These are phyloP conservation scores for Venustampulla echinocandica DNA, from an alignment of 495 filamentous ascomycete species.

Conservation along the genomic window DNA sequence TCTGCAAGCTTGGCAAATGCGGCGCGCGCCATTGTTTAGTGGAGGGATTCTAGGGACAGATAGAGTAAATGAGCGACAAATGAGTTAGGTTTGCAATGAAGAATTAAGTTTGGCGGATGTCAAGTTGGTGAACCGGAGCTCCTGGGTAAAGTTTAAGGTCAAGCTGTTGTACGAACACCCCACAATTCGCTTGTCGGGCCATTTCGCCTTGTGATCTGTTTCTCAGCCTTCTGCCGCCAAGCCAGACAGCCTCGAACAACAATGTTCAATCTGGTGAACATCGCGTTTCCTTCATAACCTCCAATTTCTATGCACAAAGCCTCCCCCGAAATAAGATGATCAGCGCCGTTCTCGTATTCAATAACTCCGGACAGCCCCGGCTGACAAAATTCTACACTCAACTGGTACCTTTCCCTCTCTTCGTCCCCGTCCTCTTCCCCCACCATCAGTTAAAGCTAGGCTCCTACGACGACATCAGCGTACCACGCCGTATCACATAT, in stretches of 20 bases:
- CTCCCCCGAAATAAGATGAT: conserved; percentile 56
- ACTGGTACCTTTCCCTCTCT: conserved; percentile 64
- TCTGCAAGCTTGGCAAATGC: conserved; percentile 7
- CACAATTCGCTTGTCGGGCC: conserved; percentile 19
- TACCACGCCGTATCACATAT: too few species aligned
- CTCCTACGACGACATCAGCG: too few species aligned
- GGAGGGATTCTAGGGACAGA: background rate
- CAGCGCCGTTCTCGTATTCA: conserved; percentile 98
- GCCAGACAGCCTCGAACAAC: conserved; percentile 3
- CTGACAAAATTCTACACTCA: conserved; percentile 99
- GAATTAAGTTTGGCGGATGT: background rate
- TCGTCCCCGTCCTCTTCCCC: too few species aligned
- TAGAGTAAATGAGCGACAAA: conserved; percentile 3
- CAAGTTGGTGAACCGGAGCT: background rate
- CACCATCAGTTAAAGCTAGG: too few species aligned
- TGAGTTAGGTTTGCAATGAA: conserved; percentile 1
- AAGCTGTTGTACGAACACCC: too few species aligned
- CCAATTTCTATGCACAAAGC: background rate
- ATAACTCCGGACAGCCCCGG: conserved; percentile 91
- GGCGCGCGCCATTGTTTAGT: conserved; percentile 12
- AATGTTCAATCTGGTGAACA: too few species aligned
- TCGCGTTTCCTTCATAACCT: background rate
- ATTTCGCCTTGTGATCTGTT: background rate
- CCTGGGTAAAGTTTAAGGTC: conserved; percentile 2
- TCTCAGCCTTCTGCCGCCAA: conserved; percentile 13